phyloP scores from a whole-genome alignment of 1,139 yeast species.

The Fermentozyma sake region DNA sequence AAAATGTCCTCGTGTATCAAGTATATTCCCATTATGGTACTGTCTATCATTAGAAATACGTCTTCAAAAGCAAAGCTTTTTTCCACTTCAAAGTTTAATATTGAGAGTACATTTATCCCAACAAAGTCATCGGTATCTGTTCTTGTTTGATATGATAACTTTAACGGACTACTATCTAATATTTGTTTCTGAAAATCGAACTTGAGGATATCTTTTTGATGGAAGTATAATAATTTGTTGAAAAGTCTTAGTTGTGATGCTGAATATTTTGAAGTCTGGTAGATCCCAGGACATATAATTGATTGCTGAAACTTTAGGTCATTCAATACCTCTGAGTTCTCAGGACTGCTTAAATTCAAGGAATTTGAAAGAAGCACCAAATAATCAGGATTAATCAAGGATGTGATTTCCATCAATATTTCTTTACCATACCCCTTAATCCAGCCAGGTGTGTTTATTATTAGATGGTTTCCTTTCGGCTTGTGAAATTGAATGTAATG shows the following conservation, averaged over 20 bases:
- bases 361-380: conserved; percentile 35
- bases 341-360: conserved; percentile 16
- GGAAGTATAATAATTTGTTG: conserved; percentile 52
- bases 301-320: conserved; percentile 18
- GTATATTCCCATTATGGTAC: conserved; percentile 50
- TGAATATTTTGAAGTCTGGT: conserved; percentile 34
- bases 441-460: conserved; percentile 92
- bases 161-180: conserved; percentile 43
- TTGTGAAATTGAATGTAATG: conserved; percentile 23
- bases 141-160: conserved; percentile 36
- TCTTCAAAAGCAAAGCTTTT: conserved; percentile 31
- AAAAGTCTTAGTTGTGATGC: conserved; percentile 51
- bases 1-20: conserved; percentile 16
- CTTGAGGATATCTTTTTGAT: conserved; percentile 20
- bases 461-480: conserved; percentile 36
- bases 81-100: conserved; percentile 29
- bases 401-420: conserved; percentile 48
- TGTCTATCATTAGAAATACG: conserved; percentile 44
- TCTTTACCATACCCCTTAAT: conserved; percentile 83
- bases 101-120: conserved; percentile 35
- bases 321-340: conserved; percentile 20
- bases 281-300: conserved; percentile 24
- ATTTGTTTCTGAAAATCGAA: conserved; percentile 51
- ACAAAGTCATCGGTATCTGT: conserved; percentile 15
- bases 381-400: conserved; percentile 48